Evolutionary conservation across 345 rosid genomes (phyloP).

Genomic region (Eutrema japonicum): DNA sequence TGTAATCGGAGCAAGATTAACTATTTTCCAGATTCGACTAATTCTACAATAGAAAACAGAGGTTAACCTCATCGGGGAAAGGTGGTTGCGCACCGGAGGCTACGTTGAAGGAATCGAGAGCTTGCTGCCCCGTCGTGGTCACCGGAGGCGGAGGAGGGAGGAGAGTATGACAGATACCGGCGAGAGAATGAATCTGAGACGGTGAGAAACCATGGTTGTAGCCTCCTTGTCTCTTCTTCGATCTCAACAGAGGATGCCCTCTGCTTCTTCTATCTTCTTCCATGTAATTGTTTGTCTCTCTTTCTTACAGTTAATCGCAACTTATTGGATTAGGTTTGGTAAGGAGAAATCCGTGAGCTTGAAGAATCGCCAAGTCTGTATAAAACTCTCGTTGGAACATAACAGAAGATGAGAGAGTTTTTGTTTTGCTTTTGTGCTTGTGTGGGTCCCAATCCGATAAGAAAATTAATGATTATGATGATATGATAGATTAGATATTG

Average conservation of each 20-base stretch:
- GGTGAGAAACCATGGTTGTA: conserved; percentile 73
- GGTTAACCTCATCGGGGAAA: conserved; percentile 64
- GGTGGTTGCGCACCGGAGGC: conserved; percentile 66
- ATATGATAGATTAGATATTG: not conserved
- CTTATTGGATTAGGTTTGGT: conserved; percentile 3
- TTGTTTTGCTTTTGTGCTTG: not conserved
- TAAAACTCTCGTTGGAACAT: not conserved
- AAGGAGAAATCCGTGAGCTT: conserved; percentile 13
- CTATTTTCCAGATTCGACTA: not conserved
- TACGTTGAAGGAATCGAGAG: conserved; percentile 47
- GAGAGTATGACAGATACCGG: conserved; percentile 63
- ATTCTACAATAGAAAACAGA: not conserved
- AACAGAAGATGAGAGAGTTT: conserved; percentile 2
- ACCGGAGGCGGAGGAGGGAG: conserved; percentile 49
- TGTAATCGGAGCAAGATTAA: conserved; percentile 3
- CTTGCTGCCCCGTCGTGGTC: conserved; percentile 6
- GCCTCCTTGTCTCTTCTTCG: conserved; percentile 39
- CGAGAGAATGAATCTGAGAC: conserved; percentile 62
- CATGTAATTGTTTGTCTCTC: conserved; percentile 1
- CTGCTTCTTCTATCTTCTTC: conserved; percentile 39
- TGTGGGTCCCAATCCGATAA: not conserved
- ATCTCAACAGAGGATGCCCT: conserved; percentile 62
- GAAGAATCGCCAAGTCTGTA: conserved; percentile 24
- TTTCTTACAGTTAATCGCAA: not conserved
- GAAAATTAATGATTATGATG: not conserved